Conservation (phyloP, 2,329 filamentous ascomycete species). For the Botrytis pseudocinerea region DNA sequence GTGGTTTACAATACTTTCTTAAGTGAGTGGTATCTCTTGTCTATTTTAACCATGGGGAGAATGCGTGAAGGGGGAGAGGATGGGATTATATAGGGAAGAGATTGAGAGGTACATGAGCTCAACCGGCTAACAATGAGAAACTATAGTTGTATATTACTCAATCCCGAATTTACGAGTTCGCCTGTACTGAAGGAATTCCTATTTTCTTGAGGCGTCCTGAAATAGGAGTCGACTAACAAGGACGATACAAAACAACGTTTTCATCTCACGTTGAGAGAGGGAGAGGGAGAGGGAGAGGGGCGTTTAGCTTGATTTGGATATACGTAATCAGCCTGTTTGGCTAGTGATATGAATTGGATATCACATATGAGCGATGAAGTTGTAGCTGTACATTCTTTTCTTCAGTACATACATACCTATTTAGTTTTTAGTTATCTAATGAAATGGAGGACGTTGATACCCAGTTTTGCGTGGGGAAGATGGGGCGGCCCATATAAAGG, state of each 20-base stretch:
- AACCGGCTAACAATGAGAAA: slow-evolving; percentile 23
- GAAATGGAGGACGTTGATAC: neutral
- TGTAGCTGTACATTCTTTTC: neutral
- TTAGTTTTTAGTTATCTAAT: neutral
- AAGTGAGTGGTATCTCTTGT: slow-evolving; percentile 62
- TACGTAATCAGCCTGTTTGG: neutral
- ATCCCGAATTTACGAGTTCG: slow-evolving; percentile 92
- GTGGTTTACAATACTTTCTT: slow-evolving; percentile 86
- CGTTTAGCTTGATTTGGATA: neutral
- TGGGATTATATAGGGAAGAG: too few species aligned
- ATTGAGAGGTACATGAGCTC: too few species aligned
- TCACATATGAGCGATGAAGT: neutral
- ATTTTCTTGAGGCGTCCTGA: slow-evolving; percentile 33
- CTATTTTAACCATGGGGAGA: neutral
- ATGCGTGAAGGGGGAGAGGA: too few species aligned
- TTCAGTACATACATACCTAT: neutral
- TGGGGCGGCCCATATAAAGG: neutral
- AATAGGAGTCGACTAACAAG: neutral
- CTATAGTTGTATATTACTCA: slow-evolving; percentile 79
- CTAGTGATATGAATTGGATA: neutral
- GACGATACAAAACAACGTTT: neutral
- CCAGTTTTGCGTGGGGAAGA: neutral
- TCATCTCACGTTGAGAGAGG: neutral
- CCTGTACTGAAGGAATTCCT: slow-evolving; percentile 89
- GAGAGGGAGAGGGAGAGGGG: neutral